Conservation (phyloP, 225 moss, liverwort and hornwort species). For the Ulota crispa region DNA sequence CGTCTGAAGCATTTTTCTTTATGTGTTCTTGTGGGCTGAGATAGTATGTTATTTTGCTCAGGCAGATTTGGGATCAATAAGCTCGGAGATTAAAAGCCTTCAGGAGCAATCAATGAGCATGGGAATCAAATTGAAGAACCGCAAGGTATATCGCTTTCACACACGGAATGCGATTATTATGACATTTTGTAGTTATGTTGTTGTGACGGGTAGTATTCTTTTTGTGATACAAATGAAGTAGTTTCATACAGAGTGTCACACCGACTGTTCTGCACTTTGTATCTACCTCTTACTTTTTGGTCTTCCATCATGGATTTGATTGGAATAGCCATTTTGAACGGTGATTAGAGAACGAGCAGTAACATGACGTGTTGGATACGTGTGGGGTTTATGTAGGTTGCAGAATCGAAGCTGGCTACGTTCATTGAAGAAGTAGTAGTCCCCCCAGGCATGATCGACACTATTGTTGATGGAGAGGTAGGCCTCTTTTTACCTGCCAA, state of each 20-base stretch:
- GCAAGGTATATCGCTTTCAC: conserved; percentile 57
- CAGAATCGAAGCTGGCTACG: conserved; percentile 84
- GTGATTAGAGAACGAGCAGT: background rate
- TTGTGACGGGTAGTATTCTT: conserved; percentile 3
- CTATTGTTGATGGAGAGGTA: conserved; percentile 97
- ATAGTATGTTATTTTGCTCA: conserved; percentile 45
- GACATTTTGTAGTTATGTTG: background rate
- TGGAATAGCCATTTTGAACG: background rate
- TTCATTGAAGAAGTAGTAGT: conserved; percentile 97
- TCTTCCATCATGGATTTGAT: conserved; percentile 14
- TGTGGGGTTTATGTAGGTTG: conserved; percentile 64
- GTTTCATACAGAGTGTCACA: background rate
- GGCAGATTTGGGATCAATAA: conserved; percentile 99
- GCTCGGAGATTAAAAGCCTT: conserved; percentile 95
- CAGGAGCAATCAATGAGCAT: conserved; percentile 99
- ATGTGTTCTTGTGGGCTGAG: conserved; percentile 16
- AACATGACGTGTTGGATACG: background rate
- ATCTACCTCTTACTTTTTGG: background rate
- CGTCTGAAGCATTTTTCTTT: conserved; percentile 5
- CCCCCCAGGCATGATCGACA: conserved; percentile 93
- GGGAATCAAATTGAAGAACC: conserved; percentile 95
- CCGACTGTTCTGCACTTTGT: background rate
- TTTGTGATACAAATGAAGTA: background rate
- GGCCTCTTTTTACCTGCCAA: background rate
- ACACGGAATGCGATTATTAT: background rate